These are phyloP conservation scores for Botrytis pseudocinerea DNA, from an alignment of 2,329 filamentous ascomycete genomes.

Conservation along the genomic window DNA sequence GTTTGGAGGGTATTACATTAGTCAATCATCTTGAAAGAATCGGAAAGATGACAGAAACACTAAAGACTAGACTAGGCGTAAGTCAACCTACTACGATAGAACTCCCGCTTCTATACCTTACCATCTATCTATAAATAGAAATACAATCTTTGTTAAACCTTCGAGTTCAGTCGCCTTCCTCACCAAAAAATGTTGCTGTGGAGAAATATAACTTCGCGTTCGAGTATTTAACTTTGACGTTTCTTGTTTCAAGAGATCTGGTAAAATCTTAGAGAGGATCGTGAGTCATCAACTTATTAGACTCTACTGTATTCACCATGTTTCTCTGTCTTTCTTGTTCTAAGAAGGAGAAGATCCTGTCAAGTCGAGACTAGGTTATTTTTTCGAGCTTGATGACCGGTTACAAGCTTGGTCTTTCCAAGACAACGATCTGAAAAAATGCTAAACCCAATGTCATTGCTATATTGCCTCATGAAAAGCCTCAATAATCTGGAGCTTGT, in stretches of 20 bases:
- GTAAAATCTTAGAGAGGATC: accelerated
- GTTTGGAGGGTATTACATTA: accelerated
- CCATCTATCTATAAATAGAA: accelerated
- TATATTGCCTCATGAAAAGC: not conserved
- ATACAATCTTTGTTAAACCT: accelerated
- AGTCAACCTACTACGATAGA: accelerated
- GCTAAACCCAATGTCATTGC: not conserved
- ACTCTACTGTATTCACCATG: not conserved
- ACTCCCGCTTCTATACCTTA: accelerated
- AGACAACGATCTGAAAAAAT: no score
- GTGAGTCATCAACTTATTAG: not conserved
- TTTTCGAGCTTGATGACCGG: accelerated
- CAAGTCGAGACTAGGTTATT: not conserved
- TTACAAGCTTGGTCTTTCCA: not conserved
- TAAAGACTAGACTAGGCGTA: not conserved
- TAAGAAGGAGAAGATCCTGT: not conserved
- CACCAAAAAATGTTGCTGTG: not conserved
- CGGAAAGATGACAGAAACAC: not conserved
- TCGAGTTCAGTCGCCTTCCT: not conserved
- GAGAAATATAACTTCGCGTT: not conserved
- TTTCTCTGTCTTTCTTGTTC: not conserved
- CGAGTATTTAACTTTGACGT: not conserved
- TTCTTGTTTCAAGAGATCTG: accelerated
- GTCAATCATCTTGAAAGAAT: accelerated
- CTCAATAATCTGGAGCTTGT: not conserved